Percentiles rank a stretch among this genome's conserved stretches.
Evolutionary conservation across 2,329 filamentous ascomycete species (phyloP).

Genomic region (Fusarium torreyae): DNA sequence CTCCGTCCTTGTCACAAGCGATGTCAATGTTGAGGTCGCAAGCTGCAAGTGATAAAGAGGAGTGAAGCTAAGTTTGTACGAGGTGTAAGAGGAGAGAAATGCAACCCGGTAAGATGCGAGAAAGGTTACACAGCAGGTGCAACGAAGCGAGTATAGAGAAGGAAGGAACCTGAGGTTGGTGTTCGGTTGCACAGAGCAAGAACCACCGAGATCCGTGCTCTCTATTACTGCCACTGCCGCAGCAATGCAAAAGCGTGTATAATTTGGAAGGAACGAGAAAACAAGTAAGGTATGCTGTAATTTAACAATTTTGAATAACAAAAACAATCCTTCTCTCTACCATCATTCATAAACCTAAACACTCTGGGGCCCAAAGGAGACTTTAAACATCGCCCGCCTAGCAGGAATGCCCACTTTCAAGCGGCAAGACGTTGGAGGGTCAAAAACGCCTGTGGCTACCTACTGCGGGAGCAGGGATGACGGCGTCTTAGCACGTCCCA

Average conservation of each 20-base stretch:
- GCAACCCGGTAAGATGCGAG: slow-evolving; percentile 10
- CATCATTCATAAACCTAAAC: slow-evolving; percentile 18
- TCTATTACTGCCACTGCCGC: slow-evolving; percentile 15
- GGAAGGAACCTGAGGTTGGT: slow-evolving; percentile 24
- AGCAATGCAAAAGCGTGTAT: slow-evolving; percentile 11
- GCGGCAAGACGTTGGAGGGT: slow-evolving; percentile 44
- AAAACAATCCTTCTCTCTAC: slow-evolving; percentile 19
- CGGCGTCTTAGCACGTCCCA: slow-evolving; percentile 31
- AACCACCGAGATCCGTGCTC: slow-evolving; percentile 35
- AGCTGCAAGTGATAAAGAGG: slow-evolving; percentile 33
- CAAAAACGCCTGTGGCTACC: slow-evolving; percentile 41
- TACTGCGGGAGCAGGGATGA: slow-evolving; percentile 48
- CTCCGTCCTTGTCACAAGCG: slow-evolving; percentile 23
- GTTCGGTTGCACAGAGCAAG: slow-evolving; percentile 42
- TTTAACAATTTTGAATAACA: slow-evolving; percentile 11
- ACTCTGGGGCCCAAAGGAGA: slow-evolving; percentile 43
- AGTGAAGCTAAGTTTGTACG: slow-evolving; percentile 25
- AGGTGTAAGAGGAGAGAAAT: slow-evolving; percentile 40
- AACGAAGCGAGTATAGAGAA: slow-evolving; percentile 36
- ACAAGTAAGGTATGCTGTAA: slow-evolving; percentile 26
- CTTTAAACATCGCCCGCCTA: slow-evolving; percentile 44
- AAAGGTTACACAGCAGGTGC: slow-evolving; percentile 42
- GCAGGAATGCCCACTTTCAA: slow-evolving; percentile 44
- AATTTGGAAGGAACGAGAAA: slow-evolving; percentile 15
- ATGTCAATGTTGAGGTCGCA: slow-evolving; percentile 22